Conservation (phyloP, 2,329 filamentous ascomycete genomes). For the Calonectria montana region DNA sequence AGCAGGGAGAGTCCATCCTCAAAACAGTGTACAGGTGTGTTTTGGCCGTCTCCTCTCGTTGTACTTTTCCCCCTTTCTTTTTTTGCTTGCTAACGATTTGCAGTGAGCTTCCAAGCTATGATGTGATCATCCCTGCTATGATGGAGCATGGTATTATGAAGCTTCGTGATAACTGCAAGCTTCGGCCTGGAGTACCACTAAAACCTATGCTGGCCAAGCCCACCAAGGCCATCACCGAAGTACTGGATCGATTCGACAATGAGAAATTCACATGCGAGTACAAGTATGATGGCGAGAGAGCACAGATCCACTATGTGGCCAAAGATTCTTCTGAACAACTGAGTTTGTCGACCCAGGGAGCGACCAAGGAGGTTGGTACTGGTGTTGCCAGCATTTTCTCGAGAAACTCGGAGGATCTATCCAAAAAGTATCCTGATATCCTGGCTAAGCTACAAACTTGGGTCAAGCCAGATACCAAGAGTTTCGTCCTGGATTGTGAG, state of each 20-base stretch:
- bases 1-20: constrained; percentile 84
- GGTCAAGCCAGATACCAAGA: constrained; percentile 90
- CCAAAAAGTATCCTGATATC: constrained; percentile 97
- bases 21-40: constrained; percentile 89
- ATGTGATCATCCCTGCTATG: constrained; percentile 92
- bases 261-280: constrained; percentile 98
- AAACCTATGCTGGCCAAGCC: constrained; percentile 99
- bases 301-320: constrained; percentile 98
- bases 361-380: constrained; percentile 72
- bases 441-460: constrained; percentile 87
- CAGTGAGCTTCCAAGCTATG: constrained; percentile 94
- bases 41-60: neutral
- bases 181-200: constrained; percentile 91
- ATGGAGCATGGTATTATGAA: constrained; percentile 87
- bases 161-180: constrained; percentile 85
- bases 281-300: constrained; percentile 97
- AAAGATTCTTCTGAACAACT: constrained; percentile 80
- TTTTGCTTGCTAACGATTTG: constrained; percentile 46
- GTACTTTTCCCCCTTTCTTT: no score
- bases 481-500: constrained; percentile 98
- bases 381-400: constrained; percentile 96
- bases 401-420: constrained; percentile 95
- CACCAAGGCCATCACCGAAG: constrained; percentile 97
- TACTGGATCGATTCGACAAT: constrained; percentile 94
- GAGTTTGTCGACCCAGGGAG: constrained; percentile 68